These are phyloP conservation scores for Chlamydomonas sp. DNA, from an alignment of 139 green algal species.

Conservation along the genomic window DNA sequence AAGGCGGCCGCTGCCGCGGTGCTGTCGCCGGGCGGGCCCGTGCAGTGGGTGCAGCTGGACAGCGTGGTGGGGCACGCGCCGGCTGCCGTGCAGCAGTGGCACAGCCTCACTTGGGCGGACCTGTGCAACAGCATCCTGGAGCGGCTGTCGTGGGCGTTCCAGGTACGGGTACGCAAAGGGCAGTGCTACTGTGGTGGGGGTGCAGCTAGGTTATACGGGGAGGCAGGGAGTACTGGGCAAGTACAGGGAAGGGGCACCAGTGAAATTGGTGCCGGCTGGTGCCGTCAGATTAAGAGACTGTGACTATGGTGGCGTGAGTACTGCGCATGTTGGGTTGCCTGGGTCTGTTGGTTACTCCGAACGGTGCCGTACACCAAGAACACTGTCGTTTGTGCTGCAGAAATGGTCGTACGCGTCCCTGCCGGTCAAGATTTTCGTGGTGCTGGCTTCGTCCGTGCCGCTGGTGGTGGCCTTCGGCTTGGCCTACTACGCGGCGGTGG, in stretches of 20 bases:
- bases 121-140: conserved; percentile 3
- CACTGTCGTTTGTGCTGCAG: background rate
- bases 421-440: conserved; percentile 21
- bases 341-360: too few species aligned
- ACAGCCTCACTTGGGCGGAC: background rate
- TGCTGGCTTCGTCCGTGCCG: conserved; percentile 10
- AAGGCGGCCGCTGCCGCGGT: background rate
- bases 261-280: too few species aligned
- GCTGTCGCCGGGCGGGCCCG: background rate
- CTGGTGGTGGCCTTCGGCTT: conserved; percentile 26
- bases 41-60: conserved; percentile 25
- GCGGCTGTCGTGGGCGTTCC: conserved; percentile 24
- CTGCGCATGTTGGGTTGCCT: too few species aligned
- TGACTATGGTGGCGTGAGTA: too few species aligned
- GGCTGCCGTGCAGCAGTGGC: conserved; percentile 3
- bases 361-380: too few species aligned
- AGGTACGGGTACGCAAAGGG: background rate
- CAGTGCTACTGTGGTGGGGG: too few species aligned
- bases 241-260: too few species aligned
- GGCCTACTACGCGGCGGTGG: conserved; percentile 21
- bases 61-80: background rate
- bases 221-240: too few species aligned
- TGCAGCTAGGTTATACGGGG: too few species aligned
- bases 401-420: conserved; percentile 31
- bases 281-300: too few species aligned